phyloP scores from a whole-genome alignment of 306 rosid genomes.

The Cicer bijugum region DNA sequence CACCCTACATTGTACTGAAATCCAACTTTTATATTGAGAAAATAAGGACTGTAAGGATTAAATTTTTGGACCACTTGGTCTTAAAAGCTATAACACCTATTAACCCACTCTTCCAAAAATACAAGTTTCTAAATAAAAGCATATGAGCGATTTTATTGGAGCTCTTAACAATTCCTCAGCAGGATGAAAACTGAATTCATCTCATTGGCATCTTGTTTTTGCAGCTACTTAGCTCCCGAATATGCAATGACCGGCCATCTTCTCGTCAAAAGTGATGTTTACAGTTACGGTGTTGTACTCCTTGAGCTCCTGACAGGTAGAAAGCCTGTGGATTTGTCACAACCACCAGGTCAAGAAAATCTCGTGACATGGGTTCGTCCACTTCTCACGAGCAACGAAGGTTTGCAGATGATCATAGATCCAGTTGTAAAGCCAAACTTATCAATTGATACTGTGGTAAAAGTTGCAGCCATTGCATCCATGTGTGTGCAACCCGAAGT shows the following conservation, averaged over 20 bases:
- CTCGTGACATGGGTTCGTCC: constrained; percentile 93
- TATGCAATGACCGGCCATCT: constrained; percentile 99
- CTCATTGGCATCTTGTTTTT: constrained; percentile 39
- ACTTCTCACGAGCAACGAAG: constrained; percentile 78
- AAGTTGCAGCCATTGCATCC: constrained; percentile 96
- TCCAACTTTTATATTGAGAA: background rate
- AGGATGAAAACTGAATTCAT: constrained; percentile 29
- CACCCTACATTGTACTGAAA: background rate
- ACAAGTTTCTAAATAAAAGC: background rate
- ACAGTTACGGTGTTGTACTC: constrained; percentile 97
- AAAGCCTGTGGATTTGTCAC: constrained; percentile 91
- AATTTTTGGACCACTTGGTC: background rate
- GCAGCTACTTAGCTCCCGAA: constrained; percentile 97
- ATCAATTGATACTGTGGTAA: constrained; percentile 62
- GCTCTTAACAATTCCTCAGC: constrained; percentile 13
- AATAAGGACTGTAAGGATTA: background rate
- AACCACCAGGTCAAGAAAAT: constrained; percentile 95
- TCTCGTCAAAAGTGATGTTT: constrained; percentile 95
- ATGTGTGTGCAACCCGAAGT: constrained; percentile 99
- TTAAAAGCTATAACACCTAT: background rate
- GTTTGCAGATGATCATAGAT: constrained; percentile 71
- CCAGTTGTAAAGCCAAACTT: constrained; percentile 59
- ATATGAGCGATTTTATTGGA: constrained; percentile 12
- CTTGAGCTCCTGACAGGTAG: constrained; percentile 93
- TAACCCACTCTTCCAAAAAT: constrained; percentile 12